A percentile compares a stretch with the other conserved stretches of the same genome.
Evolutionary conservation across 208 protist genomes (phyloP).

Genomic region (Trypanosoma avium): DNA sequence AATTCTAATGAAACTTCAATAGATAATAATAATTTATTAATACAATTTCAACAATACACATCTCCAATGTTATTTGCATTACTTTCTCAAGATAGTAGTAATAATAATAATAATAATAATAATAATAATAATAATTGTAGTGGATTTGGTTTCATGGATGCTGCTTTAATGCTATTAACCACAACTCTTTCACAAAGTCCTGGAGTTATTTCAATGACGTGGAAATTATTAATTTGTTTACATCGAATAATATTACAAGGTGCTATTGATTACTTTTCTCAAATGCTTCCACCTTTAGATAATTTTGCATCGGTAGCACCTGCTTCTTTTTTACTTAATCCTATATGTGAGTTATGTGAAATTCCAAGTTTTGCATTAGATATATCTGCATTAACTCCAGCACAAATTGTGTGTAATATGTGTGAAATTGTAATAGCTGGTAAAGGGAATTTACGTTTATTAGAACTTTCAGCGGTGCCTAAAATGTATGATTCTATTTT

Average conservation of each 20-base stretch:
- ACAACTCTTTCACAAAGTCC: slow-evolving; percentile 81
- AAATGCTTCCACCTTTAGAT: slow-evolving; percentile 89
- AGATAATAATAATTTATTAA: slow-evolving; percentile 38
- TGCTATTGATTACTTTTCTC: slow-evolving; percentile 84
- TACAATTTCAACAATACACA: slow-evolving; percentile 62
- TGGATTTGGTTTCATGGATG: slow-evolving; percentile 87
- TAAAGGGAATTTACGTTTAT: slow-evolving; percentile 35
- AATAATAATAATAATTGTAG: too few species aligned
- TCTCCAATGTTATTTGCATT: slow-evolving; percentile 77
- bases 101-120: too few species aligned
- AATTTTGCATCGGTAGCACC: slow-evolving; percentile 88
- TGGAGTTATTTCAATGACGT: slow-evolving; percentile 50
- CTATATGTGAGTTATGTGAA: slow-evolving; percentile 37
- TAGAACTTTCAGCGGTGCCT: slow-evolving; percentile 61
- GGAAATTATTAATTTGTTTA: slow-evolving; percentile 70
- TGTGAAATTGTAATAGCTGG: slow-evolving; percentile 44
- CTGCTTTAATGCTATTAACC: slow-evolving; percentile 78
- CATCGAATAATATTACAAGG: slow-evolving; percentile 61
- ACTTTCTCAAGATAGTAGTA: slow-evolving; percentile 58
- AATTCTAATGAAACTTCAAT: slow-evolving; percentile 9
- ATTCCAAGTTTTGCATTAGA: slow-evolving; percentile 24
- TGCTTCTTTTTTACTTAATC: slow-evolving; percentile 53
- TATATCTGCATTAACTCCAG: slow-evolving; percentile 41
- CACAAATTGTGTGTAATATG: slow-evolving; percentile 75
- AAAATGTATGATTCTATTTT: slow-evolving; percentile 70